These are phyloP conservation scores for Cordia subcordata DNA, from an alignment of 257 asterid genomes.

Conservation along the genomic window DNA sequence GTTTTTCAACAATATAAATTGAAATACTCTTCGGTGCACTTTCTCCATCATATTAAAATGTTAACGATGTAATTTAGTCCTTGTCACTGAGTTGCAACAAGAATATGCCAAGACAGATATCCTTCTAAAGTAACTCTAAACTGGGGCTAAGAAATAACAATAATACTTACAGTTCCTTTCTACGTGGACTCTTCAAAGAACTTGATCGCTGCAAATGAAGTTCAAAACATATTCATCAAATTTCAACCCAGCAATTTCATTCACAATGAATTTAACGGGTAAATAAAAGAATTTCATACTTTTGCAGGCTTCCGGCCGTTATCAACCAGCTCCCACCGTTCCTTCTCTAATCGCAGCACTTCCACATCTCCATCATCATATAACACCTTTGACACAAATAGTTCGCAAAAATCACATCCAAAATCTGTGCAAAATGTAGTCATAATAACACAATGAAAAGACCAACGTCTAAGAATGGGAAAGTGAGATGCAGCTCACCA, in stretches of 20 bases:
- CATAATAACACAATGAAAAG: too few species aligned
- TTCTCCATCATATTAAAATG: too few species aligned
- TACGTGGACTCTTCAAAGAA: slow-evolving; percentile 39
- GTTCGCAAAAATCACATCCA: neutral
- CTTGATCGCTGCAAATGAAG: slow-evolving; percentile 57
- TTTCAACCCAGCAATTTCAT: slow-evolving; percentile 9
- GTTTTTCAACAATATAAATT: too few species aligned
- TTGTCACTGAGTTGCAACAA: too few species aligned
- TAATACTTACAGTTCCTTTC: slow-evolving; percentile 58
- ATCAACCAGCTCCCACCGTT: slow-evolving; percentile 43
- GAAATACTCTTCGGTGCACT: too few species aligned
- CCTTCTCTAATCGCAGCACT: slow-evolving; percentile 50
- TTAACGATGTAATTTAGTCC: too few species aligned
- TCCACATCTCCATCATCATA: slow-evolving; percentile 55
- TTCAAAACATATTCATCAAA: slow-evolving; percentile 19
- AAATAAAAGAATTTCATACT: slow-evolving; percentile 23
- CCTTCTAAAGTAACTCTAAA: too few species aligned
- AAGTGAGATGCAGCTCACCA: slow-evolving; percentile 47
- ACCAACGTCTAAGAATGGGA: neutral
- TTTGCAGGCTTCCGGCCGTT: slow-evolving; percentile 30
- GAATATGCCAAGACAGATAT: too few species aligned
- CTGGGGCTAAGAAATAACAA: too few species aligned
- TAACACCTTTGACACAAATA: slow-evolving; percentile 32
- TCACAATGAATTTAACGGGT: neutral
- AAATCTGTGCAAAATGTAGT: too few species aligned